Conservation (phyloP, 2,329 filamentous ascomycete species). For the Neopestalotiopsis sp. region DNA sequence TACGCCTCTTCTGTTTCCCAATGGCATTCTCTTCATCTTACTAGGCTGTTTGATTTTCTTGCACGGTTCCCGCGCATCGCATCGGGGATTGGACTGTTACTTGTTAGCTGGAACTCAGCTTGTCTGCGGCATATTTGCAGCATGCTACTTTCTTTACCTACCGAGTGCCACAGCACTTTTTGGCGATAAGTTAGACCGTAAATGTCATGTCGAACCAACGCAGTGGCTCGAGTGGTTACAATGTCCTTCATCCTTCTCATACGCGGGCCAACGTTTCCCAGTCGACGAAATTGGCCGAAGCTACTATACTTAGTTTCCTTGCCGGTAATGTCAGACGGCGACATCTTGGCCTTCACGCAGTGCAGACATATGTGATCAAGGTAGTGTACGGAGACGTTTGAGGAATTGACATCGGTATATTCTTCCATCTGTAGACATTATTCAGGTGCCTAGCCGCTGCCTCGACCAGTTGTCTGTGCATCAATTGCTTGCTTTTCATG, state of each 20-base stretch:
- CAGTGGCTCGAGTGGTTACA: neutral
- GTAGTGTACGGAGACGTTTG: neutral
- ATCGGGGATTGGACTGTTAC: neutral
- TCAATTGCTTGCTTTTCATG: neutral
- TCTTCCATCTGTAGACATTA: neutral
- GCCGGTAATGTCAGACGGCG: neutral
- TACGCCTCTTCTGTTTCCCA: neutral
- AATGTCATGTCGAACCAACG: neutral
- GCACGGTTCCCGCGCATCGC: slow-evolving; percentile 14
- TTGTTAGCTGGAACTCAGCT: neutral
- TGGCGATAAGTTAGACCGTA: neutral
- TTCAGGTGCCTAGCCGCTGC: neutral
- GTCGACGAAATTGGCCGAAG: neutral
- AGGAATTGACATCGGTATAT: neutral
- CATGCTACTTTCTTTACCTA: neutral
- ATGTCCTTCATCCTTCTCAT: no score
- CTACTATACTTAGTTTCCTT: no score
- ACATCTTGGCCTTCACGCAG: neutral
- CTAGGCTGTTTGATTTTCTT: slow-evolving; percentile 1
- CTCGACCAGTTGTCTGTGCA: neutral
- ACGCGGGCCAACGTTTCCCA: neutral
- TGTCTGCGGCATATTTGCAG: neutral
- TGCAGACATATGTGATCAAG: neutral
- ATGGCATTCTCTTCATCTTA: neutral
- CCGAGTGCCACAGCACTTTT: no score